Evolutionary conservation across 495 filamentous ascomycete genomes (phyloP), one percentile per base, ranked within the genome.

Genomic region (Umbilicaria muhlenbergii): DNA sequence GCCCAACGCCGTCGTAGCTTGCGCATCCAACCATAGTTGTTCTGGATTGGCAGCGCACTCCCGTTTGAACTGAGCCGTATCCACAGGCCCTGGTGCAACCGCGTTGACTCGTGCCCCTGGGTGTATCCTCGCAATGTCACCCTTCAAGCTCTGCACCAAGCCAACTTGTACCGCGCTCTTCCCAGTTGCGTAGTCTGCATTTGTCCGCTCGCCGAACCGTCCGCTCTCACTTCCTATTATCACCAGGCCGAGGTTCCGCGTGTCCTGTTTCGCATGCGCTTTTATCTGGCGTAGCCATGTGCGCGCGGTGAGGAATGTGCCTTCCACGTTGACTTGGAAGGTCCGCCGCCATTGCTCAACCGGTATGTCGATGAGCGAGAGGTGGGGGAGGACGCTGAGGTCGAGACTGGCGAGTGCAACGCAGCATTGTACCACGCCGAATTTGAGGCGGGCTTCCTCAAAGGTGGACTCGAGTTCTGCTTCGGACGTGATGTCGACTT

Each of bases 151-250:
- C 34, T 48, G 50, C 34, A 68, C 40, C 35, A 67, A 43, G 1
- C 62, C 64, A 19, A 41, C 38, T 42, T 68, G 63, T 1, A 67
- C 62, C 11, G 65, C 62, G 44, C 54, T 58, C 44, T 69, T 69
- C 11, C 49, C 56, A 38, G 59, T 40, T 10, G 58, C 59, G 45
- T 66, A 69, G 21, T 64, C 64, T 1, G 60, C 48, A 47, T 61
- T 61, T 4, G 36, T 48, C 34, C 62, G 45, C 34, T 62, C 61
- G n/a, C 65, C 64, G 54, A 67, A 67, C 17, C 52, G 49, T 0
- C 64, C 62, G 34, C 58, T 58, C 44, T 67, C 65, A 38, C 58
- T 61, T 13, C 64, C 64, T 14, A 67, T 54, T 38, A 67, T 63
- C 28, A 67, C 55, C 41, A 64, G 44, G 13, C 53, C 45, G 14